Evolutionary conservation across 2,329 filamentous ascomycete species (phyloP).

Genomic region (Colletotrichum sansevieriae): DNA sequence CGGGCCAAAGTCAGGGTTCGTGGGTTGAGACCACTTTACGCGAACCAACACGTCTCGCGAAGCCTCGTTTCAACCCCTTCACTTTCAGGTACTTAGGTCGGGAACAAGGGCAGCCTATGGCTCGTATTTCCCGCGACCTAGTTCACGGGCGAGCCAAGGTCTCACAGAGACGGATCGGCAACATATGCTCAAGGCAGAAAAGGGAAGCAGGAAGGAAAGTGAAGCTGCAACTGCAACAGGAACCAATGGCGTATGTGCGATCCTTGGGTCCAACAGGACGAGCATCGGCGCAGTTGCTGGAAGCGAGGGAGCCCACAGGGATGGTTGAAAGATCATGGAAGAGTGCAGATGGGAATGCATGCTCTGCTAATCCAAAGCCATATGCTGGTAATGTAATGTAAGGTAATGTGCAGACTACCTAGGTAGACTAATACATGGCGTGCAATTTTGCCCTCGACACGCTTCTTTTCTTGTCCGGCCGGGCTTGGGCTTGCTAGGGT

Average conservation of each 20-base stretch:
- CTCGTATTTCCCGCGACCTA: slow-evolving; percentile 17
- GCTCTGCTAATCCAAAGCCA: slow-evolving; percentile 10
- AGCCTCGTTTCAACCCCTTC: slow-evolving; percentile 39
- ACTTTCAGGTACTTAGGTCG: not conserved
- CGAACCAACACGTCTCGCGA: slow-evolving; percentile 31
- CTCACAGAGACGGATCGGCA: slow-evolving; percentile 16
- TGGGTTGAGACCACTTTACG: slow-evolving; percentile 35
- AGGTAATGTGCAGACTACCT: not conserved
- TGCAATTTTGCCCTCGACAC: slow-evolving; percentile 20
- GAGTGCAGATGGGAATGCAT: slow-evolving; percentile 19
- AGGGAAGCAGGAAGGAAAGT: slow-evolving; percentile 21
- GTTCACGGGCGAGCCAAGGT: slow-evolving; percentile 22
- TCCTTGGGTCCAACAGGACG: slow-evolving; percentile 19
- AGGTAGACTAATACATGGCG: not conserved
- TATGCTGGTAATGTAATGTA: slow-evolving; percentile 16
- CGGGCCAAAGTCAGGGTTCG: slow-evolving; percentile 6
- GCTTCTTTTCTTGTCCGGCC: not conserved
- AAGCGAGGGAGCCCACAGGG: slow-evolving; percentile 23
- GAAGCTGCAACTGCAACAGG: slow-evolving; percentile 5
- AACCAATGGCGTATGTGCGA: slow-evolving; percentile 22
- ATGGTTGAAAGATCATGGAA: slow-evolving; percentile 24
- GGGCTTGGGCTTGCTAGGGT: slow-evolving; percentile 29
- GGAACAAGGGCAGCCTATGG: slow-evolving; percentile 14
- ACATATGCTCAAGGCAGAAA: slow-evolving; percentile 28
- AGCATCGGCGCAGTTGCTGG: slow-evolving; percentile 19